phyloP scores from a whole-genome alignment of 2,329 filamentous ascomycete species.

The Dryadomyces sulphureus region DNA sequence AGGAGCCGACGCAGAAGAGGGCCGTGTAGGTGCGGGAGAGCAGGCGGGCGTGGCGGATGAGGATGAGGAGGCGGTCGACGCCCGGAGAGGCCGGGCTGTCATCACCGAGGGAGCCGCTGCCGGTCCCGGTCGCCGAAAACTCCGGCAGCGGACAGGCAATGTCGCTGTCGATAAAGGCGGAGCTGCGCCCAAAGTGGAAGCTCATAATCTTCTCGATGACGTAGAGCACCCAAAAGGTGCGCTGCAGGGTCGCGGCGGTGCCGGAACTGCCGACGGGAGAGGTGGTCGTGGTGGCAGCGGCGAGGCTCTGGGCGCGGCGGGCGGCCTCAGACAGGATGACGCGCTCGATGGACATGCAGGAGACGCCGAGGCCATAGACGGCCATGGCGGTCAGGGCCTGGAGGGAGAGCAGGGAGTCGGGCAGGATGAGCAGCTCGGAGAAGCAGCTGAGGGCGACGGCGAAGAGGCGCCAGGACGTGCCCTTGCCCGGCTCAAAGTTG shows the following conservation, averaged over 20 bases:
- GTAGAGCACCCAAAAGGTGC: slow-evolving; percentile 16
- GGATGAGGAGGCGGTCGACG: slow-evolving; percentile 15
- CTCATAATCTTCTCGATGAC: slow-evolving; percentile 15
- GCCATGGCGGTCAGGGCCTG: slow-evolving; percentile 19
- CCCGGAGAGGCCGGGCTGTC: no score
- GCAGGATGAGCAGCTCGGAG: slow-evolving; percentile 17
- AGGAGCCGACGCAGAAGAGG: slow-evolving; percentile 16
- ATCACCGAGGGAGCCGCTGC: no score
- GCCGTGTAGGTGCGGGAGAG: slow-evolving; percentile 16
- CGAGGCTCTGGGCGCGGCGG: slow-evolving; percentile 17
- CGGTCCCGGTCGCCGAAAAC: no score
- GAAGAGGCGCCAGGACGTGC: slow-evolving; percentile 24
- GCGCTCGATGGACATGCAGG: slow-evolving; percentile 18
- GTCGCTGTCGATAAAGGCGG: slow-evolving; percentile 18
- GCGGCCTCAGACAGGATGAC: slow-evolving; percentile 17
- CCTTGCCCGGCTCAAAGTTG: slow-evolving; percentile 23
- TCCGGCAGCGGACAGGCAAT: slow-evolving; percentile 17
- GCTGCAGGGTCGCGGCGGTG: slow-evolving; percentile 12
- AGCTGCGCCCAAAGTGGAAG: slow-evolving; percentile 18
- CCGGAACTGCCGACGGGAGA: neutral
- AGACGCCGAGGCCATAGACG: slow-evolving; percentile 15
- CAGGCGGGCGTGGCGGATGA: slow-evolving; percentile 14
- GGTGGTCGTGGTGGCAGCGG: slow-evolving; percentile 9
- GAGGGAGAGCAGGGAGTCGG: slow-evolving; percentile 15
- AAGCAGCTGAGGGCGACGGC: slow-evolving; percentile 20